Evolutionary conservation across 495 filamentous ascomycete genomes (phyloP).

Genomic region (Xanthoparmelia taractica): DNA sequence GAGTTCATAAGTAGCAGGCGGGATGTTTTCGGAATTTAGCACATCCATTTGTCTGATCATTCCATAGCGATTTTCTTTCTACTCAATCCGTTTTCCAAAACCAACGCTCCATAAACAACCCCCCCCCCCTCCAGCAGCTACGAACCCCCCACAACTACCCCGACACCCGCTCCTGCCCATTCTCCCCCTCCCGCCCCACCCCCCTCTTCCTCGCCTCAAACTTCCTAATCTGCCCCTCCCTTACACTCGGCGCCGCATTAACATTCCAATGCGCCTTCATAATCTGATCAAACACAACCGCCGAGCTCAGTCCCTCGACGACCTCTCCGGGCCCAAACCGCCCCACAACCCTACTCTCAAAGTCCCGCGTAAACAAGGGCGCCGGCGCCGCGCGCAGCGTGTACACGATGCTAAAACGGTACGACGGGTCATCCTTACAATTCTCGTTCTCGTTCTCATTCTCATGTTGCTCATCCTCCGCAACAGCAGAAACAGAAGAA

Average conservation of each 20-base stretch:
- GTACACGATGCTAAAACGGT: slow-evolving; percentile 20
- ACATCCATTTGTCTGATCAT: not conserved
- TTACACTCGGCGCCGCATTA: slow-evolving; percentile 19
- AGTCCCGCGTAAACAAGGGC: slow-evolving; percentile 18
- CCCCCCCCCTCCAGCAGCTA: not conserved
- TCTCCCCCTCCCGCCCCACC: not conserved
- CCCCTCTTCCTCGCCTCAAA: not conserved
- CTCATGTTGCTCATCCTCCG: no score
- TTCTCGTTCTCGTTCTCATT: no score
- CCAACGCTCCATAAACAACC: no score
- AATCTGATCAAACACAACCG: slow-evolving; percentile 16
- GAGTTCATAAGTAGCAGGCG: not conserved
- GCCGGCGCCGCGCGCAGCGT: slow-evolving; percentile 20
- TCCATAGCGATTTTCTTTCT: not conserved
- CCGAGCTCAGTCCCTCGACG: slow-evolving; percentile 16
- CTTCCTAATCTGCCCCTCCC: slow-evolving; percentile 19
- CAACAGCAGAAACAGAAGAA: no score
- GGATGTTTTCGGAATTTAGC: not conserved
- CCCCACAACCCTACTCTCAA: slow-evolving; percentile 16
- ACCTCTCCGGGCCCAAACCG: slow-evolving; percentile 9
- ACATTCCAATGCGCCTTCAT: slow-evolving; percentile 21
- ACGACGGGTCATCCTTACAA: slow-evolving; percentile 13
- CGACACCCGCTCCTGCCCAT: not conserved
- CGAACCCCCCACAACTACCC: not conserved
- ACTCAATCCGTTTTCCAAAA: no score